Evolutionary conservation across 2,329 filamentous ascomycete genomes (phyloP), one percentile per base, ranked within the genome.

Genomic region (Fusarium sambucinum): DNA sequence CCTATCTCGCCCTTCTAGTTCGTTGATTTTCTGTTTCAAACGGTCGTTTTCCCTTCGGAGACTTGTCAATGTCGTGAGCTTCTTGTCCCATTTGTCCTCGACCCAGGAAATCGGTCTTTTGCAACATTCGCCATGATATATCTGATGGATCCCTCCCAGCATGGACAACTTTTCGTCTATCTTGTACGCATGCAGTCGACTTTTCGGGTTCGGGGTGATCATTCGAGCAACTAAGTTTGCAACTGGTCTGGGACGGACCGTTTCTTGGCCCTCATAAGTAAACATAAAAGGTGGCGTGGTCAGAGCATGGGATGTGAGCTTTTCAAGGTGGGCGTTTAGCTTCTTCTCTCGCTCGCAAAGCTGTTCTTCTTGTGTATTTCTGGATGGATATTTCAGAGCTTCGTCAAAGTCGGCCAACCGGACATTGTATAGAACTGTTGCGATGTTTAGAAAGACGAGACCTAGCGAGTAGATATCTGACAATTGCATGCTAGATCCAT

Each of bases 381-480:
- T 67, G 10, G 53, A 33, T 14, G 72, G 56, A 40, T 78, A 78
- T 55, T 61, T 78, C 11, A 83, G 68, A 4, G 79, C 71, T 13
- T 77, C 74, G 19, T 84, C 79, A 63, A 82, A 83, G 12, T 80
- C 77, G 17, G 74, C 71, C 16, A 82, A 65, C 3, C 77, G 74
- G 12, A 74, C 78, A 33, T 80, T 76, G 65, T 84, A 83, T 1
- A 85, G 68, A 3, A 82, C 74, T 1, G 81, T 82, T 4, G 81
- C 77, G 17, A 84, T 79, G 61, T 80, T 82, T 9, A 84, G 72
- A 48, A 81, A 80, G 2, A 85, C 79, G 4, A 84, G 74, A 0
- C 83, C 83, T 4, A 85, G 78, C 3, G 82, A 83, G 66, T 83
- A 85, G 7, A 85, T 78, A 62, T 85, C 83, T 8, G 82, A 83